These are phyloP conservation scores for Aureobasidium namibiae DNA, from an alignment of 2,329 filamentous ascomycete genomes.

Conservation along the genomic window DNA sequence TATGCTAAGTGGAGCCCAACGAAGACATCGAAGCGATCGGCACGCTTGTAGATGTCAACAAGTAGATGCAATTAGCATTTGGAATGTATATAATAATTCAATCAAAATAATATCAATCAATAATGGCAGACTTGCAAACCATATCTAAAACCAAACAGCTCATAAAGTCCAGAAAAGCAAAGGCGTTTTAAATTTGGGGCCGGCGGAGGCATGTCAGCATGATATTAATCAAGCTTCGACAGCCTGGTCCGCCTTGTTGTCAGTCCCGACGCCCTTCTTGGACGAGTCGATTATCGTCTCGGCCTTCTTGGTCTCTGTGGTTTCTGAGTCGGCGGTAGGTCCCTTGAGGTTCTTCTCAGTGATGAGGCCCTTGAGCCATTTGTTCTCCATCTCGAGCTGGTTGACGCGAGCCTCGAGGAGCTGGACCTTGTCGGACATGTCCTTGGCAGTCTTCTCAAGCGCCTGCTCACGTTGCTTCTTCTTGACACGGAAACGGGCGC, in stretches of 20 bases:
- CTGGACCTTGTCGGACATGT: slow-evolving; percentile 41
- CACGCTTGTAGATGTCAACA: slow-evolving; percentile 4
- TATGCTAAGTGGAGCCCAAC: slow-evolving; percentile 13
- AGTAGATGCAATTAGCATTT: neutral
- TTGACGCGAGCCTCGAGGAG: slow-evolving; percentile 38
- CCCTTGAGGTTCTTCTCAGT: slow-evolving; percentile 38
- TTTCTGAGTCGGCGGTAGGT: neutral
- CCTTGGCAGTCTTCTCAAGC: slow-evolving; percentile 43
- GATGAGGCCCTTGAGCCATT: slow-evolving; percentile 44
- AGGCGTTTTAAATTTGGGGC: neutral
- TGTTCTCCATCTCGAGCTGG: slow-evolving; percentile 45
- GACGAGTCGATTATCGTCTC: neutral
- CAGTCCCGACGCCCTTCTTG: slow-evolving; percentile 11
- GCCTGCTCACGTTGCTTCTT: slow-evolving; percentile 48
- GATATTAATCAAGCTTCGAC: slow-evolving; percentile 6
- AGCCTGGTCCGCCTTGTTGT: neutral
- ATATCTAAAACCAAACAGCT: neutral
- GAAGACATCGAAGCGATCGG: neutral
- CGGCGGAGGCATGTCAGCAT: neutral
- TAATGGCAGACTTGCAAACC: neutral
- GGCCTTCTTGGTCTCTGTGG: neutral
- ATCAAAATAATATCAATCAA: slow-evolving; percentile 5
- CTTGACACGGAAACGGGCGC: slow-evolving; percentile 45
- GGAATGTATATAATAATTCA: slow-evolving; percentile 4
- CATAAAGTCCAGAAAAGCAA: neutral